Conservation (phyloP, 148 eudicot species). For the Rhododendron williamsianum region DNA sequence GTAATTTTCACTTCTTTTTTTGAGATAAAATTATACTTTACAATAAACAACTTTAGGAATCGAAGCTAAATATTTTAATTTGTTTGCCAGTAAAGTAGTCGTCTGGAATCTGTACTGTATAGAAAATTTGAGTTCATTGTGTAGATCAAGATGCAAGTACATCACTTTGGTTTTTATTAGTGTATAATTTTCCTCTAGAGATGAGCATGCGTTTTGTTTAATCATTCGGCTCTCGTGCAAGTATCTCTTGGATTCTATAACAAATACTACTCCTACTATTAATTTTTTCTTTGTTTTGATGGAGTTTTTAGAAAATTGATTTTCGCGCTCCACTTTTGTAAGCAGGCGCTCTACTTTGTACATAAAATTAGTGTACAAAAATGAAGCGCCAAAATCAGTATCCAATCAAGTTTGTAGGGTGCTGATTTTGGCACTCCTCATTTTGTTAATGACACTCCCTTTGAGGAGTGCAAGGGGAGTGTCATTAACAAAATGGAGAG, state of each 20-base stretch:
- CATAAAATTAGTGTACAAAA: no score
- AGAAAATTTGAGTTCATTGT: neutral
- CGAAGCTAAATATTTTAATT: neutral
- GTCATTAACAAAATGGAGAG: no score
- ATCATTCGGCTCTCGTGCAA: neutral
- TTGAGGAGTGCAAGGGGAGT: no score
- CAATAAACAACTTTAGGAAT: neutral
- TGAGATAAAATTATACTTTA: neutral
- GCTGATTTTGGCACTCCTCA: no score
- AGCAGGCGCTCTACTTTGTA: no score
- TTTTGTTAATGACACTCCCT: no score
- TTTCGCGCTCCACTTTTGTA: no score
- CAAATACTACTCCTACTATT: neutral
- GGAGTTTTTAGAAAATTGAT: no score
- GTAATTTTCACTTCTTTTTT: conserved; percentile 10
- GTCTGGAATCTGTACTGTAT: no score
- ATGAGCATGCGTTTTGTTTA: conserved; percentile 10
- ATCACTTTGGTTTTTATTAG: neutral
- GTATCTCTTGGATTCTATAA: neutral
- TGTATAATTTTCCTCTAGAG: neutral
- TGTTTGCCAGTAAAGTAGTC: neutral
- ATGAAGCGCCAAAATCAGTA: no score
- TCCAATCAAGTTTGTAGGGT: no score
- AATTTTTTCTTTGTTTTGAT: neutral
- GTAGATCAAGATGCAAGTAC: conserved; percentile 14